A percentile compares a stretch with the other conserved stretches of the same genome.
These are phyloP conservation scores for Fonsecaea pugnacius DNA, from an alignment of 2,329 filamentous ascomycete genomes.

Conservation along the genomic window DNA sequence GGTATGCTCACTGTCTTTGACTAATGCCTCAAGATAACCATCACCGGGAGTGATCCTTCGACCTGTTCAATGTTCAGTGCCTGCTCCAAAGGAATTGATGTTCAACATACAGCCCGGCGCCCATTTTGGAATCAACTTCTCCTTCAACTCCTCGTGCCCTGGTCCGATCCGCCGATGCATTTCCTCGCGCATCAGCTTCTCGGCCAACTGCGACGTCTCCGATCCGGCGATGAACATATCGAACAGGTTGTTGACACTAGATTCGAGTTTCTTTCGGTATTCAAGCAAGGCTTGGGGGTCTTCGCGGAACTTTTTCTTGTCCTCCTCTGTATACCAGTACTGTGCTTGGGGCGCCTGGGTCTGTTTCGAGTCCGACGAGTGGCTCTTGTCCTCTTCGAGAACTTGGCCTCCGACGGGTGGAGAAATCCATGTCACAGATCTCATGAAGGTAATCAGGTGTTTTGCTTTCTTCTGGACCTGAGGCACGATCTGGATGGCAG, in stretches of 20 bases:
- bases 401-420: slow-evolving; percentile 13
- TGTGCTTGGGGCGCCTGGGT: slow-evolving; percentile 19
- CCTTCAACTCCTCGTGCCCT: slow-evolving; percentile 49
- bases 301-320: slow-evolving; percentile 43
- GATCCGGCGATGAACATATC: slow-evolving; percentile 51
- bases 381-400: slow-evolving; percentile 20
- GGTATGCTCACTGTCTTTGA: slow-evolving; percentile 38
- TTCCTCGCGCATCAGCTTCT: slow-evolving; percentile 49
- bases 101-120: slow-evolving; percentile 45
- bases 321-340: slow-evolving; percentile 27
- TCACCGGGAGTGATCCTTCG: slow-evolving; percentile 57
- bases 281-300: slow-evolving; percentile 49
- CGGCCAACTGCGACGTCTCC: slow-evolving; percentile 46
- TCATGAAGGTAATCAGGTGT: slow-evolving; percentile 39
- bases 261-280: slow-evolving; percentile 52
- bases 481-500: slow-evolving; percentile 58
- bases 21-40: slow-evolving; percentile 57
- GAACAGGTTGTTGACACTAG: slow-evolving; percentile 50
- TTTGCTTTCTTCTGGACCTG: slow-evolving; percentile 34
- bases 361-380: slow-evolving; percentile 18
- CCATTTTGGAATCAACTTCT: slow-evolving; percentile 40
- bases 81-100: neutral
- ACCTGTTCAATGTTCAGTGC: slow-evolving; percentile 6
- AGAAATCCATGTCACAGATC: slow-evolving; percentile 40
- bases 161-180: slow-evolving; percentile 51